Percentiles rank a stretch among this genome's conserved stretches.
phyloP scores from a whole-genome alignment of 345 rosid genomes.

The Passiflora organensis region DNA sequence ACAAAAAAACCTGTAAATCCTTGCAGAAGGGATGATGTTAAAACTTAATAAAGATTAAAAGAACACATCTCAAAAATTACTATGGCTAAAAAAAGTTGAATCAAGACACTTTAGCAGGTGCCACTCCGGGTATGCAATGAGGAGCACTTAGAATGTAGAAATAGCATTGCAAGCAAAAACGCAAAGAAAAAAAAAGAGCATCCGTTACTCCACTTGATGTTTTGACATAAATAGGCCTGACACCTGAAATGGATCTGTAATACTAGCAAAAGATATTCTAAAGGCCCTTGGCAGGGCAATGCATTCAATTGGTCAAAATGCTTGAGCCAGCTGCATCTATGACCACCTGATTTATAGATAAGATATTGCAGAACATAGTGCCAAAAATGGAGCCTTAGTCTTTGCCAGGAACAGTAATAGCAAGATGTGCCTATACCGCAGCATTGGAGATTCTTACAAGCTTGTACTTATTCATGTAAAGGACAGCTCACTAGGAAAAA shows the following conservation, averaged over 20 bases:
- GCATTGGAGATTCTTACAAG: neutral
- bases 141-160: neutral
- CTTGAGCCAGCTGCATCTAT: too few species aligned
- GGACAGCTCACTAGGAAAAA: neutral
- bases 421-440: too few species aligned
- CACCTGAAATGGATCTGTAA: neutral
- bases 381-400: too few species aligned
- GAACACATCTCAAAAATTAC: neutral
- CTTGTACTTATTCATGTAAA: neutral
- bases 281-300: too few species aligned
- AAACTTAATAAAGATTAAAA: slow-evolving; percentile 2
- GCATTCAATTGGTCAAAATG: too few species aligned
- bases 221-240: slow-evolving; percentile 2
- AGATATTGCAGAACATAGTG: too few species aligned
- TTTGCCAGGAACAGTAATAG: too few species aligned
- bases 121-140: neutral
- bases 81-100: neutral
- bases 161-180: neutral
- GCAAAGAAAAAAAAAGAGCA: neutral
- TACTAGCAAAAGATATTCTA: too few species aligned
- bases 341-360: too few species aligned
- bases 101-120: neutral
- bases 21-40: slow-evolving; percentile 22
- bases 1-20: slow-evolving; percentile 82
- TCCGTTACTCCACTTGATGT: neutral